Evolutionary conservation across 345 rosid species (phyloP), one percentile per base, ranked within the genome.

Genomic region (Bretschneidera sinensis): DNA sequence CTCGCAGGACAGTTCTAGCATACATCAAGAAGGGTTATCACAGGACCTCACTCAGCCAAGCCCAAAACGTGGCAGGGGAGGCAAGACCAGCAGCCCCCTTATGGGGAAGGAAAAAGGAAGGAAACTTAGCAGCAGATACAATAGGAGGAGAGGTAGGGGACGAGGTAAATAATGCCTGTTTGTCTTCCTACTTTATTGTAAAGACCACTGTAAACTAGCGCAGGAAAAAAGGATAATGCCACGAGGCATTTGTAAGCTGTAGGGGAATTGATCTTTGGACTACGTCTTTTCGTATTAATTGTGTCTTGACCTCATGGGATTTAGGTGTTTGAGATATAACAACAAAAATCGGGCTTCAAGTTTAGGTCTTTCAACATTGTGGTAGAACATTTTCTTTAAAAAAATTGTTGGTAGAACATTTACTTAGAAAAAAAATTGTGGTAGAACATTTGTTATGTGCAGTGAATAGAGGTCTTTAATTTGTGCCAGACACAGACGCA

Each of bases 1-100:
- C 68, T 83, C 87, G 28, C 81, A 81, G 43, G 67, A 75, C 71
- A 79, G 87, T 67, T 75, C 74, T 39, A 80, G 81, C 80, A 57
- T 73, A 59, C 83, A 61, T 4, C 57, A 70, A 60, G 86, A 78
- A 71, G 86, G 62, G 60, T 48, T 67, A n/a, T 77, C 73, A 16
- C 68, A 66, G 55, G 73, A 74, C 15, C 60, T 43, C 14, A 61
- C 73, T 48, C 71, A 54, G 31, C 75, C 66, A n/a, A 76, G 51
- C 64, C 47, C 72, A 48, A 73, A 74, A 68, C 68, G 67, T 33
- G 62, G 64, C 55, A 39, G 63, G 55, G 70, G 65, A 1, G 71
- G 78, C 57, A 78, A 62, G 61, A 69, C 34, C 22, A 64, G 63
- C 45, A 62, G 57, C 64, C 65, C 45, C 16, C 15, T 39, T 61